phyloP scores from a whole-genome alignment of 768 basidiomycete genomes.

The Mycena vulgaris region DNA sequence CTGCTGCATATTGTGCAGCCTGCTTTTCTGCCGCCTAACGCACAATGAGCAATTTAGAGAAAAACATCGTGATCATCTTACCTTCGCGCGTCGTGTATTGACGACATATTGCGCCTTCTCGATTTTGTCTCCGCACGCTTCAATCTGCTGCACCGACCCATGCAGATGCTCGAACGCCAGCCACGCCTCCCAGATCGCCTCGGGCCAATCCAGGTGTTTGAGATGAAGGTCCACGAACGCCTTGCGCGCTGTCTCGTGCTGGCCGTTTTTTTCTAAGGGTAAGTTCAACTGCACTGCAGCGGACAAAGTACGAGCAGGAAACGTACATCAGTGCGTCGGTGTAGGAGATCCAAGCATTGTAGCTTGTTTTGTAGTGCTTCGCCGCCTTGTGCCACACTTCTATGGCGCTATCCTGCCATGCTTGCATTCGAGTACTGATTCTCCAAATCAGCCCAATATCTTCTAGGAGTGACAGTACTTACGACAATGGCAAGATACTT shows the following conservation, averaged over 20 bases:
- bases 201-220: slow-evolving; percentile 94
- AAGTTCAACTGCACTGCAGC: slow-evolving; percentile 20
- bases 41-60: slow-evolving; percentile 2
- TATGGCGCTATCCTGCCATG: slow-evolving; percentile 69
- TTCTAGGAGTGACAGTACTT: slow-evolving; percentile 47
- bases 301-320: slow-evolving; percentile 17
- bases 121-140: slow-evolving; percentile 73
- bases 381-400: slow-evolving; percentile 77
- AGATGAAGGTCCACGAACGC: slow-evolving; percentile 76
- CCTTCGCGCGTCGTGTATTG: slow-evolving; percentile 76
- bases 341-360: slow-evolving; percentile 82
- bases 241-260: slow-evolving; percentile 73
- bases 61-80: slow-evolving; percentile 45
- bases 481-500: slow-evolving; percentile 87
- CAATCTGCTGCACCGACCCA: slow-evolving; percentile 79
- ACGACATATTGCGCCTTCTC: slow-evolving; percentile 76
- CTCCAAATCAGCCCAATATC: background rate
- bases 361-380: slow-evolving; percentile 79
- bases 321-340: slow-evolving; percentile 82
- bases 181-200: slow-evolving; percentile 95
- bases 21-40: slow-evolving; percentile 74
- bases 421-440: slow-evolving; percentile 65
- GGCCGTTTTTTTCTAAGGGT: slow-evolving; percentile 63
- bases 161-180: slow-evolving; percentile 88
- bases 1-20: slow-evolving; percentile 62